Evolutionary conservation across 148 eudicot genomes (phyloP).

Genomic region (Chenopodium quinoa): DNA sequence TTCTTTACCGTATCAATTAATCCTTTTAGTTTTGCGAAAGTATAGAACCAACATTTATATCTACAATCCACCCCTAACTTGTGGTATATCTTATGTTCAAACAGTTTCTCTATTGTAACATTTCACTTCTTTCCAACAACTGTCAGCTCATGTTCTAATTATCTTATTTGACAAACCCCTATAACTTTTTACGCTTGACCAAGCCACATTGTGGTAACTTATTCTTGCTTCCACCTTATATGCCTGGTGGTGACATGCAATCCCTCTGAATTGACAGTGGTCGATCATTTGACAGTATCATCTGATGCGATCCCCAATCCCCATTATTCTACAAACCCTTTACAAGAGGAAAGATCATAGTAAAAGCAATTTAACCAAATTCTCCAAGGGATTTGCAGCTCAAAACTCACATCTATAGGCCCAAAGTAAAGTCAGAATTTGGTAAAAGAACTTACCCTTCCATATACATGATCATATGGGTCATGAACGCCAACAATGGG

Average conservation of each 20-base stretch:
- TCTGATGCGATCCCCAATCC: background rate
- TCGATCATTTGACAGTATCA: background rate
- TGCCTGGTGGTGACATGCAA: background rate
- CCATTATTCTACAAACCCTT: background rate
- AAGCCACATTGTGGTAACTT: background rate
- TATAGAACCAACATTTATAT: background rate
- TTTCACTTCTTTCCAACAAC: background rate
- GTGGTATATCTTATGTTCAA: background rate
- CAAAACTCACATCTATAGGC: background rate
- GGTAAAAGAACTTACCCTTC: conserved; percentile 56
- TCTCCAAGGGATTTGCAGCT: background rate
- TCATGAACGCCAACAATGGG: conserved; percentile 91
- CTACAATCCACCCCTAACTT: background rate
- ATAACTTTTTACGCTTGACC: background rate
- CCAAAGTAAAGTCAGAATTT: background rate
- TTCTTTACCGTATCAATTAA: too few species aligned
- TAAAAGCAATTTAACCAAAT: background rate
- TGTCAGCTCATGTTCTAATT: background rate
- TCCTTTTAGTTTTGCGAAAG: too few species aligned
- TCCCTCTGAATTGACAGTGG: background rate
- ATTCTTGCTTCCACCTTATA: background rate
- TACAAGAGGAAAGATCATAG: background rate
- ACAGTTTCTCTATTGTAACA: background rate
- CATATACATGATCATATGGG: conserved; percentile 72
- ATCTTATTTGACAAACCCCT: background rate